A percentile compares a stretch with the other conserved stretches of the same genome.
Conservation (phyloP, 495 filamentous ascomycete genomes). For the Aspergillus conjunctus region DNA sequence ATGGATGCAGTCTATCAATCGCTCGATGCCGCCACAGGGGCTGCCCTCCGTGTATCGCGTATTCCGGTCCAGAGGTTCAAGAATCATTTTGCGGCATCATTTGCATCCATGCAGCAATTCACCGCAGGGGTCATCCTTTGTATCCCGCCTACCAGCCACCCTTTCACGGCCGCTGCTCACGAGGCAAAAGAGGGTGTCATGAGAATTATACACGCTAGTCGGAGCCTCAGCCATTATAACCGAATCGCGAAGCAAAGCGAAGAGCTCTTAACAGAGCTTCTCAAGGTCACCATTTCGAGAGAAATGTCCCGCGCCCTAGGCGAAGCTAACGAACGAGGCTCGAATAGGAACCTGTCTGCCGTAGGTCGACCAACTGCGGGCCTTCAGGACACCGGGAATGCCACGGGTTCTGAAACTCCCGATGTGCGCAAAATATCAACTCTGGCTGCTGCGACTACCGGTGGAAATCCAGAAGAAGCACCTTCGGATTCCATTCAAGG, state of each 20-base stretch:
- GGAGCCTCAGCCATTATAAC: constrained; percentile 20
- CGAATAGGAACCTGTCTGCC: not conserved
- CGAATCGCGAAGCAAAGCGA: constrained; percentile 28
- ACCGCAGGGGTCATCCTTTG: constrained; percentile 30
- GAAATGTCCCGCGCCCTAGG: not conserved
- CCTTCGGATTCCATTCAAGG: not conserved
- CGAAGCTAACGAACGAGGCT: not conserved
- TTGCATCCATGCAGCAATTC: constrained; percentile 26
- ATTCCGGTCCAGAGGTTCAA: constrained; percentile 25
- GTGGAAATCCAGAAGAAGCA: not conserved
- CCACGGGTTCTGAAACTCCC: not conserved
- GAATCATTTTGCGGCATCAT: constrained; percentile 26
- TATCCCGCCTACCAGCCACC: constrained; percentile 24
- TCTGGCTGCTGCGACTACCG: not conserved
- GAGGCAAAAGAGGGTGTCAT: constrained; percentile 27
- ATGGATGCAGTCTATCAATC: constrained; percentile 22
- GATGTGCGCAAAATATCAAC: not conserved
- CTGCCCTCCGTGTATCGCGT: constrained; percentile 27
- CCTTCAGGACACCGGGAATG: not conserved
- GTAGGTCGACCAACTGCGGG: not conserved
- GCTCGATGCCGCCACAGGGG: constrained; percentile 20
- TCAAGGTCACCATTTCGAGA: constrained; percentile 20
- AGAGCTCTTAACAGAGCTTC: constrained; percentile 25
- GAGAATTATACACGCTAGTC: constrained; percentile 26
- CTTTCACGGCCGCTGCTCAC: constrained; percentile 22